Conservation (phyloP, 257 asterid species). For the Jacaranda mimosifolia region DNA sequence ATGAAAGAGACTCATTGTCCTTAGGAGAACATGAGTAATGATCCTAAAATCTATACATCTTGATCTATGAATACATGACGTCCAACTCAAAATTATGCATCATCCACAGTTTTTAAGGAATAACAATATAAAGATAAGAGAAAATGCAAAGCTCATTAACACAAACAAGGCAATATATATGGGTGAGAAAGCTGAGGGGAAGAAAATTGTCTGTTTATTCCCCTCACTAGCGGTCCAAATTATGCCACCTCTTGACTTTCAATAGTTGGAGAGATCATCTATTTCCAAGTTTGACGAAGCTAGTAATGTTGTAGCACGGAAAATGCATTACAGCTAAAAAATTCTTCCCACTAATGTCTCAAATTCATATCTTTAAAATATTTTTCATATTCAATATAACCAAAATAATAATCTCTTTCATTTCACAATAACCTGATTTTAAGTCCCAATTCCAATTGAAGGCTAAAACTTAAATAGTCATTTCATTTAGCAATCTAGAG, state of each 20-base stretch:
- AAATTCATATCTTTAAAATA: too few species aligned
- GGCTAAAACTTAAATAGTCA: background rate
- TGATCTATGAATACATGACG: background rate
- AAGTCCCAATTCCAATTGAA: conserved; percentile 23
- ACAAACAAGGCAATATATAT: background rate
- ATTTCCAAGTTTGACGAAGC: background rate
- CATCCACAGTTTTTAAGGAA: background rate
- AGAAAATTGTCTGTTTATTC: background rate
- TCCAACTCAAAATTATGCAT: background rate
- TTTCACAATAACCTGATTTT: background rate
- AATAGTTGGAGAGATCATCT: background rate
- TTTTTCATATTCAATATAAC: background rate
- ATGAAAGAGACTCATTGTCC: too few species aligned
- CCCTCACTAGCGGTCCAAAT: background rate
- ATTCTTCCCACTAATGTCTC: background rate
- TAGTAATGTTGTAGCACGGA: background rate
- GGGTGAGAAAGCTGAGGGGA: too few species aligned
- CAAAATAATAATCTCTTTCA: background rate
- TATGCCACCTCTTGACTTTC: background rate
- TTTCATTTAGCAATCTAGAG: conserved; percentile 7
- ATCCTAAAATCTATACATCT: background rate
- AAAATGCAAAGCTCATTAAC: conserved; percentile 17
- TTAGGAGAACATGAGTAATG: conserved; percentile 1
- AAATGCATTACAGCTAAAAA: background rate
- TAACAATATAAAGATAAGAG: background rate